Base-by-base conservation (phyloP, 108 stramenopile species). In the Cyclotella sp. region DNA sequence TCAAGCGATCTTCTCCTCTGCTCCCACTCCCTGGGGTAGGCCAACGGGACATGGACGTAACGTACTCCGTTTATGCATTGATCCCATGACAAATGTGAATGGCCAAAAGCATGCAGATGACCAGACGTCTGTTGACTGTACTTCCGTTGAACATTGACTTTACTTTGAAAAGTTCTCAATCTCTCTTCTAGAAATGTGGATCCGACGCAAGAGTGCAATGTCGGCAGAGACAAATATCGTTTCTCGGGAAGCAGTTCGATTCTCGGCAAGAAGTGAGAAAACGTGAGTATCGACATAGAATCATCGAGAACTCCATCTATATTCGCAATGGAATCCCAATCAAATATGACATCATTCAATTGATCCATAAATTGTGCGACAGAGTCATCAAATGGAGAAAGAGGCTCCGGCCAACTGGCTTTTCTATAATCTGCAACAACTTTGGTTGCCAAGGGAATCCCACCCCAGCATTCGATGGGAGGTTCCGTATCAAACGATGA, bases 1-100 rank as follows among this genome's bases (percentile, higher is more conserved):
- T 73, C 77, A 43, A 82, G 65, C 26, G 81, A 82, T 34, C 66
- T 70, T 10, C 72, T 51, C 39, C 81, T 46, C 43, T 82, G 65
- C 30, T 77, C 77, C 81, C 81, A 82, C 57, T 82, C 81, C 41
- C 66, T 72, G n/a, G 81, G 81, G 73, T 82, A 82, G 0, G 81
- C 81, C 19, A 82, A 47, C 13, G 81, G 77, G 3, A 68, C 76
- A 22, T 82, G 81, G 10, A 82, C 66, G 28, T 82, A 82, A 28
- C 81, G 18, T 1, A 82, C 72, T 22, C 68, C 58, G 22, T 78
- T 62, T 22, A 82, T 59, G 3, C n/a, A 53, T 39, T 72, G 62
- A 67, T 82, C 81, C 70, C 76, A 82, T 22, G 77, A 45, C 13
- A 82, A 57, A 34, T 82, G 81, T 14, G 76, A 60, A 53, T 82